Base-by-base conservation (phyloP, 352 stramenopile genomes). In the Phytophthora foliorum region DNA sequence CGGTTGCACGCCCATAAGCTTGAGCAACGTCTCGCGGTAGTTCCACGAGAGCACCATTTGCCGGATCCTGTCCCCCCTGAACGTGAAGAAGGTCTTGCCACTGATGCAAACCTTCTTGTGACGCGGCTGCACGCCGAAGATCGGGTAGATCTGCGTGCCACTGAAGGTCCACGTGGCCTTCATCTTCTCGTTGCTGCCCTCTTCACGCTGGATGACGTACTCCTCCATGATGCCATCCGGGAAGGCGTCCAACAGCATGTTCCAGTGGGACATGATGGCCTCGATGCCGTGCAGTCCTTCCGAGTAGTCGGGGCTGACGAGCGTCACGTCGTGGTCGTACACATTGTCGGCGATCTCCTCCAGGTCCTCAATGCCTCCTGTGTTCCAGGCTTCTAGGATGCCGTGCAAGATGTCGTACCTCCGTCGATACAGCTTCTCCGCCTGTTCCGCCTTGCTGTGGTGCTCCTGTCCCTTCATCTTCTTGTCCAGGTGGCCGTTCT, bases 211-310 rank as follows among this genome's bases (percentile, higher is more conserved):
- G 59, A 93, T 91, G 53, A 88, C 68, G 65, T 93, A 93, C 57
- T 93, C 86, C 52, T 93, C 86, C 86, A 93, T 93, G 58, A 93
- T 91, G 34, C 86, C 86, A 57, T 93, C 86, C 5, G 86, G 86
- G 55, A 93, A 93, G 9, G 80, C 82, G 57, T 93, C 86, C 31
- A 93, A 57, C 38, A 93, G 59, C 56, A 81, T 34, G 27, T 75
- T 84, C 86, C 86, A 93, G 72, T 93, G 83, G 21, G 77, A 75
- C 86, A 93, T 83, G n/a, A 93, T 70, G 32, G 82, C 82, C 52
- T 90, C 65, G 6, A 92, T 79, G 21, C 86, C 86, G 54, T 80
- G 77, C 25, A 93, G 61, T 21, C 83, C 77, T 61, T 93, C 80
- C 14, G 72, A 75, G 57, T 87, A 88, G 65, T 91, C 81, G 0